These are phyloP conservation scores for Asterella californica DNA, from an alignment of 225 moss, liverwort and hornwort genomes.

Conservation along the genomic window DNA sequence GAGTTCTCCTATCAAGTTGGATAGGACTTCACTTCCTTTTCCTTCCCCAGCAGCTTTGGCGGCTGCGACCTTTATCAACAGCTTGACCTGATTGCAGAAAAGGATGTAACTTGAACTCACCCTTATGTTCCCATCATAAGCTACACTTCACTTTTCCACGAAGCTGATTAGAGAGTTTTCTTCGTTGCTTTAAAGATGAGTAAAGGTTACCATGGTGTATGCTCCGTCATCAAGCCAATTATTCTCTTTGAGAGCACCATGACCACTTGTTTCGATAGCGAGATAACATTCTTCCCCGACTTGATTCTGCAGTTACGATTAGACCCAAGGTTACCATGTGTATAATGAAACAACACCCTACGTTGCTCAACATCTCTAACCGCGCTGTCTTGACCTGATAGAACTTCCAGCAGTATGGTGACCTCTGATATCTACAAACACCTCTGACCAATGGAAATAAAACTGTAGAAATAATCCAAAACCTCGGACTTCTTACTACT, in stretches of 20 bases:
- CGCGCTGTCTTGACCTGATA: not conserved
- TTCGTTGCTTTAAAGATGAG: not conserved
- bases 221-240: slow-evolving; percentile 99
- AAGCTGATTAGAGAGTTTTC: not conserved
- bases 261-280: slow-evolving; percentile 97
- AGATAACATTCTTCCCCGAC: slow-evolving; percentile 77
- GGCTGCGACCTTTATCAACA: slow-evolving; percentile 86
- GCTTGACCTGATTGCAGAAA: slow-evolving; percentile 59
- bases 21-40: slow-evolving; percentile 76
- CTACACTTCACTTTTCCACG: not conserved
- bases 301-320: slow-evolving; percentile 47
- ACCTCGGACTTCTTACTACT: not conserved
- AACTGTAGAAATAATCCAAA: not conserved
- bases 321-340: not conserved
- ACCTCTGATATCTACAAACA: not conserved
- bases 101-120: not conserved
- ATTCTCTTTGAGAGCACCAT: slow-evolving; percentile 92
- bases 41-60: slow-evolving; percentile 78
- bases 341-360: not conserved
- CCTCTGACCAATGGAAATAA: not conserved
- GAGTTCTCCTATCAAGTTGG: slow-evolving; percentile 81
- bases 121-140: not conserved
- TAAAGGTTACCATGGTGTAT: slow-evolving; percentile 71
- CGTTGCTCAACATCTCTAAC: not conserved
- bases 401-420: not conserved